Base-by-base conservation (phyloP, 2,329 filamentous ascomycete genomes). In the Fusarium napiforme region DNA sequence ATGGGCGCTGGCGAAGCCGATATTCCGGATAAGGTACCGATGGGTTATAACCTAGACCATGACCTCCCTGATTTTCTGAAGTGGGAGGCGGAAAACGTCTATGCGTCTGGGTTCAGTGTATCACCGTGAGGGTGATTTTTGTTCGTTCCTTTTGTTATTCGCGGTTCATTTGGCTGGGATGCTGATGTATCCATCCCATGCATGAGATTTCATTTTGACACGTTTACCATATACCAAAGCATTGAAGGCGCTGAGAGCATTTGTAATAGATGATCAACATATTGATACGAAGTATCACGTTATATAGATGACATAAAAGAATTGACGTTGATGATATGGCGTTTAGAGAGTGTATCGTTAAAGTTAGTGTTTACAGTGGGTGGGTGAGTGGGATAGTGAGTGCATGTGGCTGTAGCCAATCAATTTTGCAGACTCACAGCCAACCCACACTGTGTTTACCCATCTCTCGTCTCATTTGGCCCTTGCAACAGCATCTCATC, bases 31-130 rank as follows among this genome's bases (percentile, higher is more conserved):
- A 69, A 78, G 32, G 84, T 88, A 60, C 87, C 88, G 1, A 90
- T 91, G 89, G 88, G 88, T 0, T 90, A 87, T 76, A 91, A 91
- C 71, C 82, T 91, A 5, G 85, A 85, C 16, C 87, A 90, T 69
- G 89, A 91, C 75, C 77, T 91, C 43, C 87, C 87, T 4, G 88
- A 90, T 68, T 91, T 89, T 73, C 76, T 91, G 53, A 84, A 81
- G 61, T 91, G 88, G 88, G 88, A 89, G 78, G 81, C 86, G 8
- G 85, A 89, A 73, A 82, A 88, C 61, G 84, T 85, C 4, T 86
- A 83, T 63, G 81, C 80, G 5, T 71, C 73, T 43, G 76, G 71
- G 28, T 78, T 79, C 37, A 80, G 77, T 66, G 60, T 57, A 36
- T 65, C 70, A 15, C 67, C 65, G 18, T 71, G 64, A 74, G 30